Percentiles rank a stretch among this genome's conserved stretches.
Evolutionary conservation across 495 filamentous ascomycete genomes (phyloP).

Genomic region (Schizothecium vesticola): DNA sequence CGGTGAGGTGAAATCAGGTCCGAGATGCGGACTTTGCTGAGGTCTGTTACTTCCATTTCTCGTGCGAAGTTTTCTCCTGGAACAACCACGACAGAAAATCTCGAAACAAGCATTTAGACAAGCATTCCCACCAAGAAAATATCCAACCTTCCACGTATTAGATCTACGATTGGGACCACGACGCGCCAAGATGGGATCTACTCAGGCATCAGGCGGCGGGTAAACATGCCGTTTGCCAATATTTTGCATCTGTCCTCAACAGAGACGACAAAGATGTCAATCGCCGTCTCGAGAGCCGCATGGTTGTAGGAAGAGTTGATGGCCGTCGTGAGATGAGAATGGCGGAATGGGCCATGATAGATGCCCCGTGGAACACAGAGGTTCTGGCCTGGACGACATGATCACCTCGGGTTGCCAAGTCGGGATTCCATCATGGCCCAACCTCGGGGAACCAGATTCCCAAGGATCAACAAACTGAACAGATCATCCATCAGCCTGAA

Average conservation of each 20-base stretch:
- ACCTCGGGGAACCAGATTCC: not conserved
- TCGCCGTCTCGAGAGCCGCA: not conserved
- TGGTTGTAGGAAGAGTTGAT: not conserved
- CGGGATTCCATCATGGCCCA: not conserved
- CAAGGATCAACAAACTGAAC: not conserved
- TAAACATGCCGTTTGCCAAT: not conserved
- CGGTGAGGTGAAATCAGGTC: not conserved
- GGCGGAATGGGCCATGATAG: not conserved
- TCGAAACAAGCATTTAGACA: not conserved
- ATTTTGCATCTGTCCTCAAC: not conserved
- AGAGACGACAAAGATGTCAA: not conserved
- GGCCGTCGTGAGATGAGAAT: not conserved
- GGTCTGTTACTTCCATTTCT: not conserved
- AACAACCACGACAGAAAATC: not conserved
- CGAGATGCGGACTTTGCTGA: not conserved
- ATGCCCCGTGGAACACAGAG: not conserved
- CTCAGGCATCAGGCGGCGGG: not conserved
- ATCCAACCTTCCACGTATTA: not conserved
- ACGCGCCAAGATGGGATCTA: not conserved
- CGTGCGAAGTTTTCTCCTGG: not conserved
- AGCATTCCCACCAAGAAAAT: not conserved
- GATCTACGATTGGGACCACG: not conserved
- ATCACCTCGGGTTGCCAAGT: not conserved
- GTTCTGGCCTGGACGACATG: not conserved
- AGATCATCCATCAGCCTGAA: not conserved